Evolutionary conservation across 2,329 filamentous ascomycete species (phyloP), one percentile per base, ranked within the genome.

Genomic region (Nannizzia gypsea): DNA sequence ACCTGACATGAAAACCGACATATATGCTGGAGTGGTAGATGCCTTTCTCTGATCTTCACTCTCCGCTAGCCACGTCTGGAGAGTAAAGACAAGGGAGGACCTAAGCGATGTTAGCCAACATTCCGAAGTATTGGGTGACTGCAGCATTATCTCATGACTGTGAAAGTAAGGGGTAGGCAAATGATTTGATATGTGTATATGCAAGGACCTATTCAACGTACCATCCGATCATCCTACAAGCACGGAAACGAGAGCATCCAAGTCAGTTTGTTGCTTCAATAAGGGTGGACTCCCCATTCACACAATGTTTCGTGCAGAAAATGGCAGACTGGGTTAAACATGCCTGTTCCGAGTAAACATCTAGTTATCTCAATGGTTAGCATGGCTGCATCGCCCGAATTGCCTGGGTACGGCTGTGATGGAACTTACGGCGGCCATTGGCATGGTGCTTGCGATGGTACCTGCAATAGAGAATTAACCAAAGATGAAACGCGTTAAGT

Each of bases 341-440:
- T 76, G 93, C 81, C 89, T 88, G 77, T 95, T 96, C 66, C 90
- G 83, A 67, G 88, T 93, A 72, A 96, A 93, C 81, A 96, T 95
- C 81, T 84, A 36, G 9, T 36, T 36, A 65, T 31, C 15, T 9
- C 38, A 11, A n/a, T 15, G 6, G 17, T 56, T 56, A 56, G 54
- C 8, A 54, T 13, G 4, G 28, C 28, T 52, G 22, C 15, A 34
- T 54, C n/a, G 36, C 17, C 24, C 15, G 56, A 17, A 28, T 11
- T 36, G 8, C 31, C 38, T 42, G n/a, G 38, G 38, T 6, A n/a
- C 3, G 11, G 20, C 50, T 62, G 56, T 50, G 59, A 58, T 57
- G 42, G 63, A 42, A 78, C 79, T 73, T 77, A 85, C 83, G 64
- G 91, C 91, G 61, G 89, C 90, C 92, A 96, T 96, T 61, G 92